Base-by-base conservation (phyloP, 768 basidiomycete genomes). In the Dentipellis sp. region DNA sequence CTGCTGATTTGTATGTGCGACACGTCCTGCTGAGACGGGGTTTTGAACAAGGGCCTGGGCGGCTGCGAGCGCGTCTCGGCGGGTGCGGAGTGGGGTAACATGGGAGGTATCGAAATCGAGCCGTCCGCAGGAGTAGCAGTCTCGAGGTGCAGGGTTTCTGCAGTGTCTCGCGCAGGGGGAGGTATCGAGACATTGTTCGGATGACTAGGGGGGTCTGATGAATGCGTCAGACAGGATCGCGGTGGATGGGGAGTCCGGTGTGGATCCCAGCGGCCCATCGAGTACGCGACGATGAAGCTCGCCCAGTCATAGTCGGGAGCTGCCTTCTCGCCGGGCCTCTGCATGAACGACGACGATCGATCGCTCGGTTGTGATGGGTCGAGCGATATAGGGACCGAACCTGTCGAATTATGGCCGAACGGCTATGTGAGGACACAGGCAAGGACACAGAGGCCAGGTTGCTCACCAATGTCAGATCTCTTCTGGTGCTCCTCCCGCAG, bases 251-350 rank as follows among this genome's bases (percentile, higher is more conserved):
- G 88, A 0, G 79, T 84, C 55, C 74, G 76, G 58, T 82, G 82
- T 7, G 90, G 88, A 66, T 89, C 87, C 90, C 90, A 93, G 58
- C 80, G 76, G 10, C 91, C 91, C 16, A 75, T 65, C 0, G 87
- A 81, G 67, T 93, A 93, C 0, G 87, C 83, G n/a, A 74, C 69
- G 59, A 88, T 81, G 67, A 92, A 93, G 0, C 80, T 79, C 16
- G 77, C 74, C 91, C 91, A 93, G 65, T 90, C 86, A 59, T 74
- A 73, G 49, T 74, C 72, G 17, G 65, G 65, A 45, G 65, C 63
- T 19, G 63, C 52, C 19, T 55, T 39, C 47, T 61, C 64, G 23
- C 42, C 54, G 29, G 58, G 55, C 29, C 63, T 60, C 21, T 58
- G 59, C 16, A 50, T 48, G 16, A 56, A 59, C 38, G 57, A 58